phyloP scores from a whole-genome alignment of 1,139 yeast species.

The Geotrichum phurueaensis region DNA sequence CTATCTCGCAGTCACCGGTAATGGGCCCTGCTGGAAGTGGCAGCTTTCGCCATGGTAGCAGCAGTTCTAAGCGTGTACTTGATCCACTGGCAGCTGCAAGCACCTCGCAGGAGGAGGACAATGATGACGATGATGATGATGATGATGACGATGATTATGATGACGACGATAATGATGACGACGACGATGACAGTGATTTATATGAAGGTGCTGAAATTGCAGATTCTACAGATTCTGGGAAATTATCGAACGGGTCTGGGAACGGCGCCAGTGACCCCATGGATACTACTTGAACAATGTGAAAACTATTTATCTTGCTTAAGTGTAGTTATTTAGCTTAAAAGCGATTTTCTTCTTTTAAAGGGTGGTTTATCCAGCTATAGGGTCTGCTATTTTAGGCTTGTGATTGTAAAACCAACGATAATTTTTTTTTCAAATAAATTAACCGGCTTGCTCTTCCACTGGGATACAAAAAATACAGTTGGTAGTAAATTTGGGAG shows the following conservation, averaged over 20 bases:
- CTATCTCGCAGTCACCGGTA: neutral
- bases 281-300: slow-evolving; percentile 7
- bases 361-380: too few species aligned
- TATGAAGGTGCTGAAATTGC: neutral
- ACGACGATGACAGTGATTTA: neutral
- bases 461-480: too few species aligned
- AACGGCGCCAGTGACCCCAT: slow-evolving; percentile 8
- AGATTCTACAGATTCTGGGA: neutral
- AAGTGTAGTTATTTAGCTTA: neutral
- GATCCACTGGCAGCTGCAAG: neutral
- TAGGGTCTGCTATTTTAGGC: too few species aligned
- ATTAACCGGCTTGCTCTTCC: too few species aligned
- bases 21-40: neutral
- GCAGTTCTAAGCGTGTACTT: neutral
- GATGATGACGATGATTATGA: neutral
- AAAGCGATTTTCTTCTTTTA: neutral
- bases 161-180: neutral
- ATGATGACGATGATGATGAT: neutral
- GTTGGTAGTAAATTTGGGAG: too few species aligned
- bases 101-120: neutral
- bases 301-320: neutral
- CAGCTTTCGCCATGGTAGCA: neutral
- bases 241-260: neutral
- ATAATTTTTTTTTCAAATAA: too few species aligned
- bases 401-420: too few species aligned